Conservation (phyloP, 208 protist genomes). For the Crithidia thermophila region DNA sequence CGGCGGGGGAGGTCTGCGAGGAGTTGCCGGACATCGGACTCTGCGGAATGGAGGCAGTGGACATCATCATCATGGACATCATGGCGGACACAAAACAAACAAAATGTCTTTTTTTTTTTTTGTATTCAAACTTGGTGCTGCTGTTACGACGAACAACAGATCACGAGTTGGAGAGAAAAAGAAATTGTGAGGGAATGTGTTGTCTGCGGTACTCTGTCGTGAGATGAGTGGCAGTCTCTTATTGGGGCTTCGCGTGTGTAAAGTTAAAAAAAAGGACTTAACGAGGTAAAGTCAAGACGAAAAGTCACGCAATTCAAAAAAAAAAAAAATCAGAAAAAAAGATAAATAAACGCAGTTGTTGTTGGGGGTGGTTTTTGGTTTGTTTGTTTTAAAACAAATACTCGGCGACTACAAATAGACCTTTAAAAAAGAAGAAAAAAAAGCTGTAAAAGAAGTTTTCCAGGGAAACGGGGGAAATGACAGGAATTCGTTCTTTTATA, state of each 20-base stretch:
- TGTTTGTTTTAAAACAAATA: neutral
- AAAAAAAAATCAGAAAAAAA: slow-evolving; percentile 14
- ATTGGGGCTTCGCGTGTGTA: too few relatives aligned
- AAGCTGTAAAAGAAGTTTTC: too few relatives aligned
- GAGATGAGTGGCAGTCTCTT: too few relatives aligned
- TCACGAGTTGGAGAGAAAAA: neutral
- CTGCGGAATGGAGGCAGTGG: neutral
- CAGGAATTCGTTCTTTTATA: too few relatives aligned
- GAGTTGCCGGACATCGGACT: slow-evolving; percentile 24
- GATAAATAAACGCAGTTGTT: neutral
- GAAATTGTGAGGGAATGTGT: neutral
- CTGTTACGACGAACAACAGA: too few relatives aligned
- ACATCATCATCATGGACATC: slow-evolving; percentile 1
- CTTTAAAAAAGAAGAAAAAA: neutral
- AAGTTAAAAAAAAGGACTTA: too few relatives aligned
- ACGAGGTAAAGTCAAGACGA: too few relatives aligned
- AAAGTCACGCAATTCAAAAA: neutral
- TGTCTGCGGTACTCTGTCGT: too few relatives aligned
- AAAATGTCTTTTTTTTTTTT: too few relatives aligned
- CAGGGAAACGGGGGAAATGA: too few relatives aligned
- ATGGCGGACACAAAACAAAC: neutral
- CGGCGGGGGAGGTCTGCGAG: slow-evolving; percentile 18
- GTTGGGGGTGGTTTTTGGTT: neutral
- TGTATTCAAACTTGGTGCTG: too few relatives aligned
- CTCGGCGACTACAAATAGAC: neutral